A percentile compares a stretch with the other conserved stretches of the same genome.
These are phyloP conservation scores for Dissophora ornata DNA, from an alignment of 192 early-diverging fungal genomes.

Conservation along the genomic window DNA sequence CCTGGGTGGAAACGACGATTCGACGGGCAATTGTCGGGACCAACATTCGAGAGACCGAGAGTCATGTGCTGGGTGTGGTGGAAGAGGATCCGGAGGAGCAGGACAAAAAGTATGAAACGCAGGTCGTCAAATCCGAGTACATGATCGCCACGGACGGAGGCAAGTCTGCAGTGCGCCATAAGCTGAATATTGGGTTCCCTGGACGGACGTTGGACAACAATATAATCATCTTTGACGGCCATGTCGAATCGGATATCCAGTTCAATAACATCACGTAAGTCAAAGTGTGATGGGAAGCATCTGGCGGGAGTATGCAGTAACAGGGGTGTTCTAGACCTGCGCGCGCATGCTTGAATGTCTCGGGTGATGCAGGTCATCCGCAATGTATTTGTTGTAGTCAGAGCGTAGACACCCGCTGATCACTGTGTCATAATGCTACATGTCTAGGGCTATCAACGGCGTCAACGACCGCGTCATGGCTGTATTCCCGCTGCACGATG, in stretches of 20 bases:
- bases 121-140: conserved; percentile 37
- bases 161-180: conserved; percentile 49
- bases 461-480: conserved; percentile 26
- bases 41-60: conserved; percentile 39
- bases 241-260: conserved; percentile 35
- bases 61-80: conserved; percentile 25
- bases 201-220: conserved; percentile 44
- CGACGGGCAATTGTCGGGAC: conserved; percentile 25
- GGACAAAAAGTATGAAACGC: conserved; percentile 25
- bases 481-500: conserved; percentile 31
- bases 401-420: no score
- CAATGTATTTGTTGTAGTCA: no score
- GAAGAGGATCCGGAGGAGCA: conserved; percentile 39
- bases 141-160: conserved; percentile 52
- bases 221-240: conserved; percentile 41
- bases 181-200: conserved; percentile 46
- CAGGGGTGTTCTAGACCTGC: no score
- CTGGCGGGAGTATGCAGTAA: no score
- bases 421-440: no score
- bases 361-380: no score
- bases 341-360: no score
- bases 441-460: conserved; percentile 26
- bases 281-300: background rate
- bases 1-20: conserved; percentile 42
- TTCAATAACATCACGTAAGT: conserved; percentile 30